Conservation (phyloP, 176 grass and related monocot genomes). For the Ananas comosus region DNA sequence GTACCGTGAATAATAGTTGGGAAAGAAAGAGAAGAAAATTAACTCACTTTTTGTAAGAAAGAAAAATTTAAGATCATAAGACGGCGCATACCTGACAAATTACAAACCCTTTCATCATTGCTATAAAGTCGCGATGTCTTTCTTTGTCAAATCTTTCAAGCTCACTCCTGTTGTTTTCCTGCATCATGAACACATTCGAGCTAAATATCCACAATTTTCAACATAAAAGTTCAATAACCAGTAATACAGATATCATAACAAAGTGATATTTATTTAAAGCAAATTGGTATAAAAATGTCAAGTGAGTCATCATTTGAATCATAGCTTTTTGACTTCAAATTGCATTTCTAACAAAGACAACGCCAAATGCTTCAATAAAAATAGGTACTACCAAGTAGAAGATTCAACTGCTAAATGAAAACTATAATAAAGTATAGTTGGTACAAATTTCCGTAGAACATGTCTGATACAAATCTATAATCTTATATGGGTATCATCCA, state of each 20-base stretch:
- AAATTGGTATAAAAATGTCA: too few relatives aligned
- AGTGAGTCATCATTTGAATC: too few relatives aligned
- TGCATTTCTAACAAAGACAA: too few relatives aligned
- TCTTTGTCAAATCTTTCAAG: constrained; percentile 71
- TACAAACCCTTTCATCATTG: constrained; percentile 89
- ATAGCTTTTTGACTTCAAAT: too few relatives aligned
- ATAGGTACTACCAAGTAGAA: too few relatives aligned
- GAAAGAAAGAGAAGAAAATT: not conserved
- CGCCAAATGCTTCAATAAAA: too few relatives aligned
- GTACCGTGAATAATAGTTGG: too few relatives aligned
- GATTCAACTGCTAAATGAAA: too few relatives aligned
- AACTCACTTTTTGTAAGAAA: constrained; percentile 7
- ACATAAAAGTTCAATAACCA: not conserved
- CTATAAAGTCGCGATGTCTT: constrained; percentile 46
- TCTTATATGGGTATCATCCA: too few relatives aligned
- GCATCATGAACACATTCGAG: constrained; percentile 5
- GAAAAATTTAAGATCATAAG: not conserved
- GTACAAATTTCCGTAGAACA: too few relatives aligned
- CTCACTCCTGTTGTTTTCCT: constrained; percentile 85
- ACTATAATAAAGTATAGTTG: too few relatives aligned
- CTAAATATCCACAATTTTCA: not conserved
- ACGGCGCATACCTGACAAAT: constrained; percentile 37
- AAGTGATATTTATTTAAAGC: not conserved
- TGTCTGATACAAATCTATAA: too few relatives aligned
- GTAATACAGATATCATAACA: not conserved